phyloP scores from a whole-genome alignment of 2,329 filamentous ascomycete genomes.

The Beauveria asiatica region DNA sequence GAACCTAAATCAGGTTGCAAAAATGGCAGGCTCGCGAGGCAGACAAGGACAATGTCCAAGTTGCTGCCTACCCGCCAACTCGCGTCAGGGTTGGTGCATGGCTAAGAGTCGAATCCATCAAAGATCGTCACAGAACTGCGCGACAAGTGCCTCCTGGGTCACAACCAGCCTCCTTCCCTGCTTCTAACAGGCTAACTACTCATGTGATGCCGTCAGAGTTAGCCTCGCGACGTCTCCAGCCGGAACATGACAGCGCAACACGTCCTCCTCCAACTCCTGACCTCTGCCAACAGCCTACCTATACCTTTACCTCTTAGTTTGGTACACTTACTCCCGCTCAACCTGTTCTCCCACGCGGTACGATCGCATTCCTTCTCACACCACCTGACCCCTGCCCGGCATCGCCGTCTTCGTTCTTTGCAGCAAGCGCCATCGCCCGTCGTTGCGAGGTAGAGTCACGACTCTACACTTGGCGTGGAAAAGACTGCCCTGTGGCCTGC shows the following conservation, averaged over 20 bases:
- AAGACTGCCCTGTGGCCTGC: neutral
- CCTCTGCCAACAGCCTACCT: neutral
- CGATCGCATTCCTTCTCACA: neutral
- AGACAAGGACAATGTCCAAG: neutral
- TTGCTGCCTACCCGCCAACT: neutral
- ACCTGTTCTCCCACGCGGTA: neutral
- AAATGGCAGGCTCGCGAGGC: neutral
- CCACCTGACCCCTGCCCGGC: conserved; percentile 8
- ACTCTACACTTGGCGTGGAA: neutral
- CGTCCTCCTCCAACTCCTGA: neutral
- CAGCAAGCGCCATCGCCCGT: neutral
- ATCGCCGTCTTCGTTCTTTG: neutral
- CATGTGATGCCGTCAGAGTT: conserved; percentile 7
- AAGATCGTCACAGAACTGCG: neutral
- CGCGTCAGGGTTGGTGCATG: neutral
- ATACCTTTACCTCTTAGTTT: neutral
- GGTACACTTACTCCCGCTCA: neutral
- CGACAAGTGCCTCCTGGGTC: neutral
- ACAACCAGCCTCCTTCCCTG: conserved; percentile 11
- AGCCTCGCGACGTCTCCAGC: neutral
- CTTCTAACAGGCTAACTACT: conserved; percentile 6
- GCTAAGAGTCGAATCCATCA: neutral
- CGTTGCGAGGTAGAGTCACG: neutral
- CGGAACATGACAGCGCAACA: neutral
- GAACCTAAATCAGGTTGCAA: neutral